Base-by-base conservation (phyloP, 208 protist species). In the Trypanosomatidae sp. region DNA sequence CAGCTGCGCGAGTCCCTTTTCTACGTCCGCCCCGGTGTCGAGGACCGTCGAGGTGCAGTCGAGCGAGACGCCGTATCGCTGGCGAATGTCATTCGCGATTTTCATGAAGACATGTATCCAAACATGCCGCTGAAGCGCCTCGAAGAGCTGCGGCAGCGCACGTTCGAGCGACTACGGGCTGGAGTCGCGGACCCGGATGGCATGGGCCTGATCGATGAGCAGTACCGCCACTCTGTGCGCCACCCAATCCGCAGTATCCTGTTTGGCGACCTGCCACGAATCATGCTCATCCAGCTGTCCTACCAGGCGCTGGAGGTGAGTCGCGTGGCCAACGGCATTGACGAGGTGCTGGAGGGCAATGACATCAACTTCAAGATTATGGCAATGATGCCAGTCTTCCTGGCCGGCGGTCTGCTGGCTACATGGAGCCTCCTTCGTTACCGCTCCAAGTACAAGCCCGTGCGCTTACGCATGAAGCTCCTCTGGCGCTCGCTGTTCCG, bases 351-450 rank as follows among this genome's bases (percentile, higher is more conserved):
- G 49, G 86, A 89, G 55, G 83, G 85, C 69, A 95, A 93, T 73
- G 88, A 92, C 58, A 67, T 95, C 46, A 95, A 93, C 59, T 93
- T 93, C 69, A 87, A 91, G 71, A 69, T 95, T 17, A 93, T 93
- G 87, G 84, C 88, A 17, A 79, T 92, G 72, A 76, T 90, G 62
- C 91, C 88, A 4, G 72, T 93, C 6, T 74, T 93, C 19, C 70
- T 70, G 12, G 70, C 79, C 0, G 71, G 77, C 0, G 66, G 78
- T 0, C 49, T 85, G 30, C 43, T 81, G 3, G 52, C 75, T 17
- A 47, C 79, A 28, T 86, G 84, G 78, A 33, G 30, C 8, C 71
- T 81, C 22, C 62, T 79, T 44, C 79, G 81, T 12, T 84, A 81
- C 65, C 68, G 83, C 6, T 70, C 68, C 2, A 82, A 65, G 55